A percentile compares a stretch with the other conserved stretches of the same genome.
phyloP scores from a whole-genome alignment of 208 protist genomes.

The Trypanosoma vivax region DNA sequence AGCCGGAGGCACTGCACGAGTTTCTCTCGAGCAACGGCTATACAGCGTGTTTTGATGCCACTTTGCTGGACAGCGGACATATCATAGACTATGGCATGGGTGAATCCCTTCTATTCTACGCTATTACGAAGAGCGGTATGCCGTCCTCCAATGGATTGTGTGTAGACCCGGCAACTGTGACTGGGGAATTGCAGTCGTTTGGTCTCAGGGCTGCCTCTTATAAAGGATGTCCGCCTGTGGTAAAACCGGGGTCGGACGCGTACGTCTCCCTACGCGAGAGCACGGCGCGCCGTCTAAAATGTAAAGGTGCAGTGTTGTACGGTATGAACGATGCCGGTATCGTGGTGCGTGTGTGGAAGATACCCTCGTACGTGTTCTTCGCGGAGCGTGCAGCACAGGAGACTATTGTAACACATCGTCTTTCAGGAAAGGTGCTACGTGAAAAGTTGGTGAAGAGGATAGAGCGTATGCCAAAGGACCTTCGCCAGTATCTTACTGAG shows the following conservation, averaged over 20 bases:
- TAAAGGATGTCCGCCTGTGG: neutral
- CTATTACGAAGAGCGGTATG: constrained; percentile 36
- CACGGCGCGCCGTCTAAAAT: constrained; percentile 32
- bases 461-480: constrained; percentile 32
- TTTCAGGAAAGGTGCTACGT: constrained; percentile 35
- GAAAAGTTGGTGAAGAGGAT: constrained; percentile 55
- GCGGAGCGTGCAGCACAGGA: constrained; percentile 71
- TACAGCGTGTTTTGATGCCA: constrained; percentile 60
- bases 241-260: constrained; percentile 31
- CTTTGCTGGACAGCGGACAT: constrained; percentile 50
- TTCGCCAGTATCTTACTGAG: constrained; percentile 27
- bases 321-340: constrained; percentile 27
- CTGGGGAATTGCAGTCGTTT: constrained; percentile 32
- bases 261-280: constrained; percentile 29
- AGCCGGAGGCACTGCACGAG: constrained; percentile 27
- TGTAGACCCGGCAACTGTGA: constrained; percentile 27
- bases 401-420: constrained; percentile 55
- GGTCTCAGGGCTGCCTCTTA: constrained; percentile 41
- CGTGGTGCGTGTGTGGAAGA: constrained; percentile 76
- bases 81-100: constrained; percentile 33
- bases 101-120: constrained; percentile 58
- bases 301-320: constrained; percentile 70
- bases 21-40: constrained; percentile 21
- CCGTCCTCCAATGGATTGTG: constrained; percentile 41
- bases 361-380: constrained; percentile 37